These are phyloP conservation scores for Platismatia glauca DNA, from an alignment of 495 filamentous ascomycete genomes.

Conservation along the genomic window DNA sequence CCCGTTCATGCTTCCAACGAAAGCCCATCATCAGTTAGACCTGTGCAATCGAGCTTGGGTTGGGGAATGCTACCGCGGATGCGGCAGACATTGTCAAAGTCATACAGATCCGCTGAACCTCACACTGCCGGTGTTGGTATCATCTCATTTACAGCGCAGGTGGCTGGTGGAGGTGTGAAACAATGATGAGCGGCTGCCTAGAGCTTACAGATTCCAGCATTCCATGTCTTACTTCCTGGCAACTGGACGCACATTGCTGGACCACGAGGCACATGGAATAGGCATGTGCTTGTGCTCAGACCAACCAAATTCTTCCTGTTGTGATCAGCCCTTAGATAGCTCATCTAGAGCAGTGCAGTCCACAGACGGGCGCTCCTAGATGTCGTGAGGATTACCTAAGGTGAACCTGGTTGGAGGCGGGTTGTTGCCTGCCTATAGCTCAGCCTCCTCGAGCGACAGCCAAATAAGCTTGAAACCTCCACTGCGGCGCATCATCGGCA, in stretches of 20 bases:
- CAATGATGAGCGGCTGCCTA: not conserved
- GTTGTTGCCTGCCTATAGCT: constrained; percentile 3
- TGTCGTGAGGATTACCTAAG: not conserved
- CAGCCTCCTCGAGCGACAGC: constrained; percentile 11
- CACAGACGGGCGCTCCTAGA: not conserved
- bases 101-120: not conserved
- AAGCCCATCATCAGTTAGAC: too few species aligned
- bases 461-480: constrained; percentile 11
- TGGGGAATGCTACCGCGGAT: not conserved
- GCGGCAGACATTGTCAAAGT: not conserved
- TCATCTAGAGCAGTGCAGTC: not conserved
- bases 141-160: not conserved
- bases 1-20: not conserved
- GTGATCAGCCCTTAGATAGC: not conserved
- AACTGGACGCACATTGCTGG: not conserved
- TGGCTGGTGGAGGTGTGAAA: not conserved
- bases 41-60: too few species aligned
- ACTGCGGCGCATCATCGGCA: constrained; percentile 13
- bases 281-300: not conserved
- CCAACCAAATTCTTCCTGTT: not conserved
- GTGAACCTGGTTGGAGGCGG: not conserved
- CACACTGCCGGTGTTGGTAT: not conserved
- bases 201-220: not conserved
- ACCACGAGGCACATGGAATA: not conserved
- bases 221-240: not conserved